These are phyloP conservation scores for Penicillium griseofulvum DNA, from an alignment of 2,329 filamentous ascomycete species.

Conservation along the genomic window DNA sequence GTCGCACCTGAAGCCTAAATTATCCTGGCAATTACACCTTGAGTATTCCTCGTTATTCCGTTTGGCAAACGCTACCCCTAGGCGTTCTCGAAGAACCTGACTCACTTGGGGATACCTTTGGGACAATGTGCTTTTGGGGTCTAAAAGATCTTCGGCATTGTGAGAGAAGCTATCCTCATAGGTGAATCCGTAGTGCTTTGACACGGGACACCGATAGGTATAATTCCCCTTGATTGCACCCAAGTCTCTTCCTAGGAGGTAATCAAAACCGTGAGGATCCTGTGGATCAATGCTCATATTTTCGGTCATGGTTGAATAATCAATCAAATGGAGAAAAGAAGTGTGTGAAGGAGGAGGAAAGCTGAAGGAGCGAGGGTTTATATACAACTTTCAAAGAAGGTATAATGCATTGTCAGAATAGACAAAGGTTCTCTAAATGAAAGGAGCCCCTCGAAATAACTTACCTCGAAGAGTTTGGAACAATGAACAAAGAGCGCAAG, in stretches of 20 bases:
- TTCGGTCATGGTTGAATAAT: neutral
- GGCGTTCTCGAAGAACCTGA: slow-evolving; percentile 7
- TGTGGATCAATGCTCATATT: neutral
- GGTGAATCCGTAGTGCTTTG: neutral
- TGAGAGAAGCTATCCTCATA: neutral
- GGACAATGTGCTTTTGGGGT: slow-evolving; percentile 10
- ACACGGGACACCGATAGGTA: neutral
- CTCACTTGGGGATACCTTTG: slow-evolving; percentile 11
- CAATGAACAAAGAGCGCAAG: neutral
- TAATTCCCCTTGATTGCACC: neutral
- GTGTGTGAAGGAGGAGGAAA: neutral
- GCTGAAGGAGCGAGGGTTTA: neutral
- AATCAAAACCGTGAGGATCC: neutral
- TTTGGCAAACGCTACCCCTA: slow-evolving; percentile 4
- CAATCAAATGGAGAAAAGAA: neutral
- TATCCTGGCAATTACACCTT: slow-evolving; percentile 5
- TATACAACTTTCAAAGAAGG: neutral
- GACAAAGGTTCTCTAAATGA: neutral
- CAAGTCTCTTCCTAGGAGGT: neutral
- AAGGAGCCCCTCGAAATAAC: neutral
- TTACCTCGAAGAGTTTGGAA: neutral
- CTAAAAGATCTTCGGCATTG: slow-evolving; percentile 3
- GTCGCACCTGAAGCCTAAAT: neutral
- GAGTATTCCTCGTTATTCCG: slow-evolving; percentile 11
- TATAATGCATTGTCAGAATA: neutral